phyloP scores from a whole-genome alignment of 2,329 filamentous ascomycete genomes.

The Ophiostoma tasmaniense region DNA sequence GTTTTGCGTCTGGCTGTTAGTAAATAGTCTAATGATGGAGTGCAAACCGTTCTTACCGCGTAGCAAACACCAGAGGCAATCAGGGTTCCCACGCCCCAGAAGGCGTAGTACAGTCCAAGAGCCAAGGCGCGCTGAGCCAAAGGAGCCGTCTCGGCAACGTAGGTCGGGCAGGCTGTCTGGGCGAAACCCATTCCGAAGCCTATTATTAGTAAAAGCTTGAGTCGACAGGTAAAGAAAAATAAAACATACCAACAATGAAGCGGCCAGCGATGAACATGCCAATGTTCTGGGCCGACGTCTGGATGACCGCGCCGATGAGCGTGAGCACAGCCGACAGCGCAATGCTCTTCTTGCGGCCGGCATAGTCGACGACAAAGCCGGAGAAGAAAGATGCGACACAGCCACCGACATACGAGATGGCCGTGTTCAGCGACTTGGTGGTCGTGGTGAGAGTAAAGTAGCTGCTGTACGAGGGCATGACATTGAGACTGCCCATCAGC shows the following conservation, averaged over 20 bases:
- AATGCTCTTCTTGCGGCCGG: slow-evolving; percentile 66
- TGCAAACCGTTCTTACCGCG: slow-evolving; percentile 34
- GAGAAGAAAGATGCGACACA: slow-evolving; percentile 9
- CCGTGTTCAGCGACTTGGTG: slow-evolving; percentile 26
- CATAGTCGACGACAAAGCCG: slow-evolving; percentile 37
- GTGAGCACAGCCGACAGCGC: slow-evolving; percentile 63
- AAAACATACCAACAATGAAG: slow-evolving; percentile 57
- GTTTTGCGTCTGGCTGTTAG: not conserved
- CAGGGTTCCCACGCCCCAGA: slow-evolving; percentile 68
- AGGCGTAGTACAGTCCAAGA: slow-evolving; percentile 72
- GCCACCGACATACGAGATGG: slow-evolving; percentile 8
- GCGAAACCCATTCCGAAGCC: slow-evolving; percentile 19
- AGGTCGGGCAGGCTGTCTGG: slow-evolving; percentile 25
- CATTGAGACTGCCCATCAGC: slow-evolving; percentile 30
- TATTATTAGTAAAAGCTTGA: not conserved
- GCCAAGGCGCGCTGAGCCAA: slow-evolving; percentile 68
- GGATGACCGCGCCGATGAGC: slow-evolving; percentile 61
- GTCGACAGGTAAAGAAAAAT: slow-evolving; percentile 17
- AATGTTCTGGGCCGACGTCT: slow-evolving; percentile 55
- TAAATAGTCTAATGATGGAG: not conserved
- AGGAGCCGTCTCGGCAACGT: slow-evolving; percentile 57
- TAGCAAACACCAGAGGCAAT: slow-evolving; percentile 66
- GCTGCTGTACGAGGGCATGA: slow-evolving; percentile 26
- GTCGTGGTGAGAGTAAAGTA: slow-evolving; percentile 26
- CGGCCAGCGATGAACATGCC: slow-evolving; percentile 64